Evolutionary conservation across 225 moss, liverwort and hornwort species (phyloP).

Genomic region (Ulota crispa): DNA sequence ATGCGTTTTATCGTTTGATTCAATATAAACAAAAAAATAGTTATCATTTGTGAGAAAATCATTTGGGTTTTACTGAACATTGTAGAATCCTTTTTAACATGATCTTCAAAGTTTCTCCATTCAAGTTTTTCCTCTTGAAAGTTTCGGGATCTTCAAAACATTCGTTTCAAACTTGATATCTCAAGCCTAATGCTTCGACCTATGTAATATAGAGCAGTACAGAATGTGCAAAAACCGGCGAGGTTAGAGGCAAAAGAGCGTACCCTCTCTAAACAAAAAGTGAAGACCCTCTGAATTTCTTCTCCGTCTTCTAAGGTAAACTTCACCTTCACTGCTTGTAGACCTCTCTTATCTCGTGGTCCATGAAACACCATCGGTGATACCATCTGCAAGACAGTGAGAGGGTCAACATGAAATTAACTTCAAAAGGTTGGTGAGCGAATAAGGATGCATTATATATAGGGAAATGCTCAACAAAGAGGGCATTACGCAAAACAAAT

Average conservation of each 20-base stretch:
- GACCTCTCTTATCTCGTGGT: constrained; percentile 63
- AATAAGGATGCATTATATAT: background rate
- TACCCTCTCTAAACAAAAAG: constrained; percentile 85
- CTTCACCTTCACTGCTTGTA: constrained; percentile 71
- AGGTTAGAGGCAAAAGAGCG: background rate
- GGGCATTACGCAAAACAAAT: too few relatives aligned
- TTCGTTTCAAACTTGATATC: background rate
- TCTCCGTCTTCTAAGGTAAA: constrained; percentile 40
- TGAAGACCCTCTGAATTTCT: constrained; percentile 50
- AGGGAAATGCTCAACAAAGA: too few relatives aligned
- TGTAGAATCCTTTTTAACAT: background rate
- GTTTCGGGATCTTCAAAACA: background rate
- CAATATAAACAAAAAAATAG: background rate
- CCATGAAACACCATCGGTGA: constrained; percentile 79
- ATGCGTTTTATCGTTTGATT: background rate
- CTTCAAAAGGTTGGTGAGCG: background rate
- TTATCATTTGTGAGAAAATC: background rate
- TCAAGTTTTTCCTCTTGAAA: background rate
- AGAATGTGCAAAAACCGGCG: background rate
- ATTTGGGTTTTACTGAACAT: background rate
- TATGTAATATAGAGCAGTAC: background rate
- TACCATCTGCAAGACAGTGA: constrained; percentile 45
- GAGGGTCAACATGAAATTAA: background rate
- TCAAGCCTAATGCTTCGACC: background rate
- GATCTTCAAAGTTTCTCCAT: background rate